Percentiles rank a stretch among this genome's conserved stretches.
These are phyloP conservation scores for Eutypella sp. DNA, from an alignment of 2,329 filamentous ascomycete genomes.

Conservation along the genomic window DNA sequence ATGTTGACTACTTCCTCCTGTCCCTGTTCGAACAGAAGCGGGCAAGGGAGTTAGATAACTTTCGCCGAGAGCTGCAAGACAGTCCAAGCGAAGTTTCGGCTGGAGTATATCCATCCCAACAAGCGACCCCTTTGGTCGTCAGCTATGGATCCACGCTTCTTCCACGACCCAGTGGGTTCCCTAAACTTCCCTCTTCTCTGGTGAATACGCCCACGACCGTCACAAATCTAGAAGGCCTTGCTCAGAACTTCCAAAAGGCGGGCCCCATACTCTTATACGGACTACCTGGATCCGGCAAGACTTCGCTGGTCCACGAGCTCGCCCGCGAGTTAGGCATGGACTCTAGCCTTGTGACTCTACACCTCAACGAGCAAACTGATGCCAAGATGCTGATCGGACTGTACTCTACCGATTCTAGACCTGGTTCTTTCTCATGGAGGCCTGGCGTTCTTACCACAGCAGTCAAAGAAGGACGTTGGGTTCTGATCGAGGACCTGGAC, in stretches of 20 bases:
- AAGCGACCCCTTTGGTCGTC: slow-evolving; percentile 56
- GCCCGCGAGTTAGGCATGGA: slow-evolving; percentile 75
- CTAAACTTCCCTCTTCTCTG: slow-evolving; percentile 45
- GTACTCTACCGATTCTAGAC: slow-evolving; percentile 83
- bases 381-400: slow-evolving; percentile 93
- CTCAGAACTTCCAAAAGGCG: slow-evolving; percentile 58
- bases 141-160: slow-evolving; percentile 64
- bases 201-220: slow-evolving; percentile 69
- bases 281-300: slow-evolving; percentile 84
- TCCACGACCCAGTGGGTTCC: slow-evolving; percentile 52
- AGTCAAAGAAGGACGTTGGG: slow-evolving; percentile 90
- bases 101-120: slow-evolving; percentile 27
- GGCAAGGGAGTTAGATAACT: slow-evolving; percentile 38
- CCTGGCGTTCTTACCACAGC: slow-evolving; percentile 91
- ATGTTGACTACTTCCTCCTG: slow-evolving; percentile 74
- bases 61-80: slow-evolving; percentile 34
- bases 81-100: slow-evolving; percentile 11
- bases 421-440: slow-evolving; percentile 87
- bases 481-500: slow-evolving; percentile 94
- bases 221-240: slow-evolving; percentile 66
- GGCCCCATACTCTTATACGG: slow-evolving; percentile 79
- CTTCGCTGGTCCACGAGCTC: slow-evolving; percentile 75
- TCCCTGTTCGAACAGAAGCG: slow-evolving; percentile 54
- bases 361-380: slow-evolving; percentile 97
- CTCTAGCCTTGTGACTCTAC: slow-evolving; percentile 82